phyloP scores from a whole-genome alignment of 352 stramenopile genomes.

The Saprolegnia parasitica region DNA sequence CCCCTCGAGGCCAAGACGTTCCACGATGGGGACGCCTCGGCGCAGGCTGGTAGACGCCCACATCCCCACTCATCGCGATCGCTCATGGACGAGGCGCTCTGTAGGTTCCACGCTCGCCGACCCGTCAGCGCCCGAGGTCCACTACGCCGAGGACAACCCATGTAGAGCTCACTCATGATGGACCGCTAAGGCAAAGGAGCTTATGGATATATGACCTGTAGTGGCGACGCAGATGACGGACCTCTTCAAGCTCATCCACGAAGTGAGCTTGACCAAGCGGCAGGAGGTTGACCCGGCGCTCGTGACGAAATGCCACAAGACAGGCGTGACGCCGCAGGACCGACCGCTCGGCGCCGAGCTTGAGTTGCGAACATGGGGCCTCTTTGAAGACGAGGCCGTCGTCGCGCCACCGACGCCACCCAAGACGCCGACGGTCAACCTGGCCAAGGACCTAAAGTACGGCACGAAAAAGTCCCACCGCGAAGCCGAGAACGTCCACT shows the following conservation, averaged over 20 bases:
- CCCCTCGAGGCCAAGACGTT: not conserved
- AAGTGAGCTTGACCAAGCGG: slow-evolving; percentile 11
- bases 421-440: not conserved
- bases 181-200: not conserved
- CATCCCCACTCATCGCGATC: no score
- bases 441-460: slow-evolving; percentile 53
- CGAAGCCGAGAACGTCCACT: slow-evolving; percentile 67
- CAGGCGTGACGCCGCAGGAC: slow-evolving; percentile 13
- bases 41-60: no score
- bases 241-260: slow-evolving; percentile 27
- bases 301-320: slow-evolving; percentile 5
- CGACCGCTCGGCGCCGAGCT: slow-evolving; percentile 10
- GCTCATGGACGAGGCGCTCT: no score
- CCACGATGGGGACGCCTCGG: not conserved
- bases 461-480: slow-evolving; percentile 58
- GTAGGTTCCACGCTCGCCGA: not conserved
- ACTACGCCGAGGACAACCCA: not conserved
- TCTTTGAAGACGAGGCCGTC: not conserved
- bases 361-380: slow-evolving; percentile 9
- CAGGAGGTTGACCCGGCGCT: slow-evolving; percentile 5
- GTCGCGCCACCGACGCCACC: not conserved
- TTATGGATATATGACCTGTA: not conserved
- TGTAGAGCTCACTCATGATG: not conserved
- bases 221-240: slow-evolving; percentile 3
- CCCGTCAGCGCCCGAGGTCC: not conserved